Conservation (phyloP, 1,284 basidiomycete species). For the Ustilago tritici region DNA sequence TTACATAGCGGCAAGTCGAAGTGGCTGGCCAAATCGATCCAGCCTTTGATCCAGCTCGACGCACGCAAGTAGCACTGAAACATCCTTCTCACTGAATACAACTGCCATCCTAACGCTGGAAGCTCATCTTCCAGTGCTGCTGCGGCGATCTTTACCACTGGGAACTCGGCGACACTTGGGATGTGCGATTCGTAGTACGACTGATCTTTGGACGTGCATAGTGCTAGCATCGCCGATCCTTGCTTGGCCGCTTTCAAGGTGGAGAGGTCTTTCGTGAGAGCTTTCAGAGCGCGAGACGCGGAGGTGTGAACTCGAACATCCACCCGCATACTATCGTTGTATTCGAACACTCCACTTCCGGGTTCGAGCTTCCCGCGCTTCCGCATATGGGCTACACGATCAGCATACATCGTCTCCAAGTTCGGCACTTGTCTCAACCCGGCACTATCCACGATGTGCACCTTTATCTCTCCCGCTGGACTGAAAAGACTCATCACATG, state of each 20-base stretch:
- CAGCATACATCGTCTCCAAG: constrained; percentile 80
- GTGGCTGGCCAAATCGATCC: constrained; percentile 85
- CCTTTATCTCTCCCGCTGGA: constrained; percentile 73
- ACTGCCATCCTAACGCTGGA: constrained; percentile 73
- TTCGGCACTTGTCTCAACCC: constrained; percentile 84
- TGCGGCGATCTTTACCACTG: constrained; percentile 86
- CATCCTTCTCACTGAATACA: constrained; percentile 76
- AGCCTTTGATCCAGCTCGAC: constrained; percentile 84
- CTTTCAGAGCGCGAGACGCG: constrained; percentile 83
- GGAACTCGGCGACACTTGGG: constrained; percentile 81
- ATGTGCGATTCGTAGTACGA: constrained; percentile 84
- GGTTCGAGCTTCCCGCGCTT: constrained; percentile 47
- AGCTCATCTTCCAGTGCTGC: constrained; percentile 78
- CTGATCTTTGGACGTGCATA: constrained; percentile 88
- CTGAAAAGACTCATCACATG: constrained; percentile 93
- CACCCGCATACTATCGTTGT: constrained; percentile 80
- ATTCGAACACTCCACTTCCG: constrained; percentile 74
- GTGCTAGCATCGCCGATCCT: constrained; percentile 79
- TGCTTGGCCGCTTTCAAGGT: constrained; percentile 75
- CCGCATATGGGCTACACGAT: constrained; percentile 72
- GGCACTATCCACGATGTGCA: constrained; percentile 92
- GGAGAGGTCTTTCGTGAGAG: constrained; percentile 87
- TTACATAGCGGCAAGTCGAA: constrained; percentile 92
- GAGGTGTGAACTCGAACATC: constrained; percentile 81
- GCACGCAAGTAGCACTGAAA: constrained; percentile 83